Evolutionary conservation across 139 green algal species (phyloP).

Genomic region (Coelastrella sp.): DNA sequence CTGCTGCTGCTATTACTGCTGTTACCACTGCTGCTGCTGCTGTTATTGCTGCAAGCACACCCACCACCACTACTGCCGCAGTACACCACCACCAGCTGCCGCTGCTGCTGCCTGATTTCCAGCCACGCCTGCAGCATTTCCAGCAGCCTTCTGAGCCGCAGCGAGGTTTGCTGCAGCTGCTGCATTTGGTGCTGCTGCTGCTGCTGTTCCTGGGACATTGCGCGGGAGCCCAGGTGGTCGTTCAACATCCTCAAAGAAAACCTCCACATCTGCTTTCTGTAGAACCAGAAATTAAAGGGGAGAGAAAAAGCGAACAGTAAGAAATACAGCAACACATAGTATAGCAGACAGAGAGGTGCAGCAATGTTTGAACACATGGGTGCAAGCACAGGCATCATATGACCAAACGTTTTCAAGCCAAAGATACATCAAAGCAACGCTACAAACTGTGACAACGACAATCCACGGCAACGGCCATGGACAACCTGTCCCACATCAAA

Average conservation of each 20-base stretch:
- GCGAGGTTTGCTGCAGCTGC: background rate
- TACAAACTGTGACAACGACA: too few species aligned
- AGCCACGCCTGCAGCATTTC: background rate
- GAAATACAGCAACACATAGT: background rate
- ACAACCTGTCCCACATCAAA: too few species aligned
- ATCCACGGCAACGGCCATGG: too few species aligned
- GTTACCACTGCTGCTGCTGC: too few species aligned
- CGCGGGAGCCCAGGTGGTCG: constrained; percentile 64
- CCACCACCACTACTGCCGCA: constrained; percentile 20
- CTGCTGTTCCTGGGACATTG: background rate
- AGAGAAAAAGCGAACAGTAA: background rate
- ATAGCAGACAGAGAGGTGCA: background rate
- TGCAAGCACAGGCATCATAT: too few species aligned
- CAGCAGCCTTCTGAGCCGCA: constrained; percentile 16
- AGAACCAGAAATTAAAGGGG: constrained; percentile 58
- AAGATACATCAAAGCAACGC: too few species aligned
- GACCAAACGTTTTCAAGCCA: too few species aligned
- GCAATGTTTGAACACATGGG: too few species aligned
- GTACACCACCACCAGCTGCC: background rate
- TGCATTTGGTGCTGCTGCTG: background rate
- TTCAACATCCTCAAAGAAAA: constrained; percentile 61
- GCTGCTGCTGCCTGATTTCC: background rate
- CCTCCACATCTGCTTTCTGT: constrained; percentile 44
- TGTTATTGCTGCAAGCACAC: too few species aligned
- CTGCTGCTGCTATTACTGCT: too few species aligned